Conservation (phyloP, 371 early-diverging fungal species). For the Blastocladiella emersonii region DNA sequence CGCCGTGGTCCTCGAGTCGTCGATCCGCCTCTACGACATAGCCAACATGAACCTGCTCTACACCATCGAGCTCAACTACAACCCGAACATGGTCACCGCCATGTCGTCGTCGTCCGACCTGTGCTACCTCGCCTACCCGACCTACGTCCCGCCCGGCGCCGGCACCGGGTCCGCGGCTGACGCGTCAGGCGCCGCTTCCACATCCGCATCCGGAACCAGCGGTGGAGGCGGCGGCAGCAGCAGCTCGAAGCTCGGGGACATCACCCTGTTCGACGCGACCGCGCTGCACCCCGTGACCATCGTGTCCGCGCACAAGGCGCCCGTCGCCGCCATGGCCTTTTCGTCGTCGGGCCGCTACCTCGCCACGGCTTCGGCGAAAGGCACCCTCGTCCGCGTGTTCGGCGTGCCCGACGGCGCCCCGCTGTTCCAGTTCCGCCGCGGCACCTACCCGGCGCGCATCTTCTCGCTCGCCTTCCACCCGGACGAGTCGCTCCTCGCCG, state of each 20-base stretch:
- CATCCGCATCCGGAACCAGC: slow-evolving; percentile 34
- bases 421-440: slow-evolving; percentile 88
- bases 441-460: slow-evolving; percentile 80
- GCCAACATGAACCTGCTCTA: slow-evolving; percentile 90
- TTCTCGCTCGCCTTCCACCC: slow-evolving; percentile 81
- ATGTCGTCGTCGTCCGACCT: slow-evolving; percentile 86
- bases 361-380: slow-evolving; percentile 94
- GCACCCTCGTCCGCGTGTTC: slow-evolving; percentile 92
- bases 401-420: slow-evolving; percentile 71
- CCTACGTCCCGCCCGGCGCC: slow-evolving; percentile 26
- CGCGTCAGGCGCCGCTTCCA: slow-evolving; percentile 17
- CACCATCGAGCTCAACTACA: slow-evolving; percentile 84
- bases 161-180: slow-evolving; percentile 15
- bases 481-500: slow-evolving; percentile 61
- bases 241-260: slow-evolving; percentile 52
- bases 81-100: slow-evolving; percentile 69
- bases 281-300: slow-evolving; percentile 72
- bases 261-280: slow-evolving; percentile 76
- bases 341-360: slow-evolving; percentile 78
- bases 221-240: slow-evolving; percentile 23
- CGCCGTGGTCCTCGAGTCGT: slow-evolving; percentile 82
- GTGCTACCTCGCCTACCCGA: slow-evolving; percentile 86
- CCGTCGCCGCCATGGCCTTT: slow-evolving; percentile 67
- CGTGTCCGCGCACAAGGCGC: slow-evolving; percentile 84
- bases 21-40: slow-evolving; percentile 83